Conservation (phyloP, 2,329 filamentous ascomycete species). For the Fusarium xylarioides region DNA sequence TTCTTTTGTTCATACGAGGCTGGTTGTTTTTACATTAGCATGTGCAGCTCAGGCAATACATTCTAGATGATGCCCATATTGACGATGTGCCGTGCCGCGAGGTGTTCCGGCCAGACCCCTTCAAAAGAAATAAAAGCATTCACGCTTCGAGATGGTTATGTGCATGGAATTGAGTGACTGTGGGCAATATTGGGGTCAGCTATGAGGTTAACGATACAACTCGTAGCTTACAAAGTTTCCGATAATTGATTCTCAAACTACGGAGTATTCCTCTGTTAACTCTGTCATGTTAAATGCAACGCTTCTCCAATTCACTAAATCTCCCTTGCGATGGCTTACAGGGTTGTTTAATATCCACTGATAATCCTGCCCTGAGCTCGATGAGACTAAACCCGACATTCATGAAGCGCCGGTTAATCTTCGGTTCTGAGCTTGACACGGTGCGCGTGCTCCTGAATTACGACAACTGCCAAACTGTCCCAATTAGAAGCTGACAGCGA, state of each 20-base stretch:
- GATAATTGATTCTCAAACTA: not conserved
- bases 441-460: slow-evolving; percentile 43
- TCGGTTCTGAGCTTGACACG: slow-evolving; percentile 32
- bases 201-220: not conserved
- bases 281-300: not conserved
- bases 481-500: slow-evolving; percentile 36
- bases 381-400: not conserved
- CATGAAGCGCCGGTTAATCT: slow-evolving; percentile 36
- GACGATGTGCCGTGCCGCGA: slow-evolving; percentile 34
- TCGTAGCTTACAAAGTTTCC: not conserved
- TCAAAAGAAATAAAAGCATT: slow-evolving; percentile 37
- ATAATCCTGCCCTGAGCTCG: slow-evolving; percentile 5
- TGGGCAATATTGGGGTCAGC: not conserved
- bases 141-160: slow-evolving; percentile 27
- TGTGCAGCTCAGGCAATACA: slow-evolving; percentile 51
- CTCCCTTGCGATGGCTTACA: not conserved
- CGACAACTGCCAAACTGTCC: slow-evolving; percentile 47
- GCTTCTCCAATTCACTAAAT: not conserved
- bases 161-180: not conserved
- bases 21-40: slow-evolving; percentile 55
- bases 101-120: slow-evolving; percentile 30
- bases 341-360: slow-evolving; percentile 22
- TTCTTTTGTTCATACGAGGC: slow-evolving; percentile 48
- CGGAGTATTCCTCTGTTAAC: not conserved
- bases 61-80: slow-evolving; percentile 49